phyloP scores from a whole-genome alignment of 768 basidiomycete species.

The Pleurotus salmoneostramineus region DNA sequence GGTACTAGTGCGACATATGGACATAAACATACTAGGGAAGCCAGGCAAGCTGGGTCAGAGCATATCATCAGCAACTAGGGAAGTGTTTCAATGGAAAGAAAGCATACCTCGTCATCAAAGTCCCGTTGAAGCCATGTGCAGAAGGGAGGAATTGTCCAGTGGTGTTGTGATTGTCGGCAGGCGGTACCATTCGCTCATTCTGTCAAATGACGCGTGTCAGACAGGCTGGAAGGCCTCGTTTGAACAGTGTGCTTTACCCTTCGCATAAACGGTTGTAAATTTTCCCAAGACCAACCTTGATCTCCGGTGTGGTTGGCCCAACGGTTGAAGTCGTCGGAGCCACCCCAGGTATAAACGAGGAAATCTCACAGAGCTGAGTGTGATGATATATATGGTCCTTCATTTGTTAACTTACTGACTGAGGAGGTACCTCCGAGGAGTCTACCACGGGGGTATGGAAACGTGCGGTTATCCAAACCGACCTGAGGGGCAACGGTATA shows the following conservation, averaged over 20 bases:
- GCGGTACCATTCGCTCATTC: constrained; percentile 24
- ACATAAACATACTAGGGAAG: neutral
- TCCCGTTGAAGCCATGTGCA: constrained; percentile 21
- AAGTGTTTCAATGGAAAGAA: too few species aligned
- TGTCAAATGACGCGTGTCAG: neutral
- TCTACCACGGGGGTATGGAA: constrained; percentile 28
- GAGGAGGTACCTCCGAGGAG: constrained; percentile 29
- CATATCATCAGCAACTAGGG: neutral
- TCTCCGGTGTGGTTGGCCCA: constrained; percentile 23
- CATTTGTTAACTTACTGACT: constrained; percentile 19
- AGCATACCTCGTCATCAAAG: neutral
- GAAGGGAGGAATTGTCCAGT: constrained; percentile 26
- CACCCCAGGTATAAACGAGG: constrained; percentile 27
- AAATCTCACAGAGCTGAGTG: constrained; percentile 18
- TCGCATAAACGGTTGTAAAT: constrained; percentile 19
- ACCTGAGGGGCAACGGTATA: constrained; percentile 26
- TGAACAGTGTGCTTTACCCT: neutral
- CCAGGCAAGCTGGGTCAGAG: neutral
- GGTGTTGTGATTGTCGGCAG: constrained; percentile 26
- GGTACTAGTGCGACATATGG: too few species aligned
- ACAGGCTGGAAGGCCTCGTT: too few species aligned
- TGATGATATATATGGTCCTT: neutral
- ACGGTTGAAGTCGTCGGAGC: constrained; percentile 25
- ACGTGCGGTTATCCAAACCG: constrained; percentile 23
- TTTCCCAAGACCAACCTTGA: constrained; percentile 28